Base-by-base conservation (phyloP, 306 rosid genomes). In the Inga oerstediana region DNA sequence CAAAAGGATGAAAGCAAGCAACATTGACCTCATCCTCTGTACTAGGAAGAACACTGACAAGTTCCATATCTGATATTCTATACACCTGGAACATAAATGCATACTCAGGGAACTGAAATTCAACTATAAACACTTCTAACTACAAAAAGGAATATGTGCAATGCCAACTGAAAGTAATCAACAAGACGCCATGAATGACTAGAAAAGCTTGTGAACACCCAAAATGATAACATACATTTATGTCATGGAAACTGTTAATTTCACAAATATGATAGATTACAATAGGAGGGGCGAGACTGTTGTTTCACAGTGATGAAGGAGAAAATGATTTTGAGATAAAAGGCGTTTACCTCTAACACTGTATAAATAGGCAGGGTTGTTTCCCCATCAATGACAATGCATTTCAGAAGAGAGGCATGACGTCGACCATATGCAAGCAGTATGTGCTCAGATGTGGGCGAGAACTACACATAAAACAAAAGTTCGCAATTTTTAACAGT, bases 21-120 rank as follows among this genome's bases (percentile, higher is more conserved):
- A 97, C 98, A 61, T 97, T 97, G 80, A 97, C 98, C 91, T 94
- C 99, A 78, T 97, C 99, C 86, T 97, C 99, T 10, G 97, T 93
- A 88, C 99, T 94, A 32, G 98, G 98, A 80, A 97, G 98, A 77
- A 94, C 97, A 83, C 95, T 90, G 80, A 94, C 99, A 83, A 94
- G 98, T 82, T 97, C 97, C 99, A 97, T 94, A 87, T 97, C 94
- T 6, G 97, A 97, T 75, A 94, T 97, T 83, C 97, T 92, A 80
- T 94, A 97, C 37, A 97, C 93, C 99, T 97, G 89, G 34, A 46
- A 65, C 69, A 65, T 74, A 84, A 13, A 22, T 66, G 75, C 52
- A 79, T 69, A 79, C 59, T 80, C 41, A 34, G 20, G 65, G 77
- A 80, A 58, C 35, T 9, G 44, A 34, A 72, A 43, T 74, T 81